Base-by-base conservation (phyloP, 176 grass and related monocot species). In the Phragmites australis region DNA sequence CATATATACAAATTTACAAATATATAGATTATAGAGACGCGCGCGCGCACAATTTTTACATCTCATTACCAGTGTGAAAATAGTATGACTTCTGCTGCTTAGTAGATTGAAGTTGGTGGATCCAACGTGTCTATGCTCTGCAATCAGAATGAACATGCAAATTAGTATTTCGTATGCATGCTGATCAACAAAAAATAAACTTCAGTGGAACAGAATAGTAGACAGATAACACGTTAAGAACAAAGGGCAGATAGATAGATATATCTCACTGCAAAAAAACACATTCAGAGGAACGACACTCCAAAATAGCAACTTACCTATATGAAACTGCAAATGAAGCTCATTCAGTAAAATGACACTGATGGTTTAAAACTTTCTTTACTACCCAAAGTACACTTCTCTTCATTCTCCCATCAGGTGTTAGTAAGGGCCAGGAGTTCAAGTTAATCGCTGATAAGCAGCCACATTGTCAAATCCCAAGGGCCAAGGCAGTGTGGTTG, bases 41-140 rank as follows among this genome's bases (percentile, higher is more conserved):
- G n/a, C n/a, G n/a, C n/a, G n/a, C n/a, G n/a, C n/a, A n/a, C n/a
- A n/a, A n/a, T n/a, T n/a, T n/a, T n/a, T n/a, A n/a, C n/a, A n/a
- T n/a, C n/a, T n/a, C 70, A 79, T 81, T 96, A 99, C 97, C 97
- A 99, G 80, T 74, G 97, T 99, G 83, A 99, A 99, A 88, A 99
- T 99, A 81, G 97, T 99, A 89, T 99, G 97, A 86, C 97, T 99
- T 96, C 97, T 95, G 87, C 97, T 99, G 86, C 97, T 99, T 32
- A 96, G 79, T 69, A 99, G 64, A 70, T 99, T 99, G 84, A 99
- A 99, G 81, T 99, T 99, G 77, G 90, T 99, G 79, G 93, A 96
- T 23, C 97, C 97, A 78, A 99, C 93, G 86, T 99, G 97, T 75
- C 97, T 96, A 85, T 99, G 97, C 86, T 99, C 97, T 99, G 86